These are phyloP conservation scores for Guadua angustifolia DNA, from an alignment of 176 grass and related monocot species.

Conservation along the genomic window DNA sequence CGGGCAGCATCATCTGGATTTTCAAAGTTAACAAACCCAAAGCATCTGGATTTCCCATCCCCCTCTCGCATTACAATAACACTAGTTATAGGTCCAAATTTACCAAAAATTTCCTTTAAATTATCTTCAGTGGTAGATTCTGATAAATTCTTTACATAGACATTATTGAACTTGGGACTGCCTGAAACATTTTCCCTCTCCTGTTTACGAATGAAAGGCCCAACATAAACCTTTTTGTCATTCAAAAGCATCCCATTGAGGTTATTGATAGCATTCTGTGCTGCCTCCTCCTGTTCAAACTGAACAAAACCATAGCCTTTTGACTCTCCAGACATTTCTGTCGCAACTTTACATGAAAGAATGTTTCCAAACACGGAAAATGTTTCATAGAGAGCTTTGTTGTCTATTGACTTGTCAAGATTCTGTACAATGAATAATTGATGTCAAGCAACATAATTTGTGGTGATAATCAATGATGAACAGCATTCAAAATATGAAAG, in stretches of 20 bases:
- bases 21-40: constrained; percentile 81
- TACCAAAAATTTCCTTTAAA: constrained; percentile 49
- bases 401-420: constrained; percentile 72
- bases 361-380: constrained; percentile 68
- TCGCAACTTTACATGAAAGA: constrained; percentile 76
- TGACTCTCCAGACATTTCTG: constrained; percentile 58
- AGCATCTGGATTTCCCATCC: constrained; percentile 73
- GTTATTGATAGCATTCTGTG: constrained; percentile 62
- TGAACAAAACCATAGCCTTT: constrained; percentile 80
- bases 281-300: constrained; percentile 63
- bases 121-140: constrained; percentile 64
- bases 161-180: constrained; percentile 65
- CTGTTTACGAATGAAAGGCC: constrained; percentile 73
- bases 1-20: constrained; percentile 56
- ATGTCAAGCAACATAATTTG: constrained; percentile 1
- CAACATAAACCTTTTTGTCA: constrained; percentile 75
- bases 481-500: background rate
- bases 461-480: constrained; percentile 3
- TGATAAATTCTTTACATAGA: constrained; percentile 69
- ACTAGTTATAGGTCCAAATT: constrained; percentile 70
- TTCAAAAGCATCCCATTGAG: constrained; percentile 83
- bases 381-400: constrained; percentile 70
- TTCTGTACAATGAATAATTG: constrained; percentile 50
- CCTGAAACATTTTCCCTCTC: constrained; percentile 62
- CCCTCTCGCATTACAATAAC: constrained; percentile 57